Evolutionary conservation across 1,139 yeast species (phyloP).

Genomic region (Saccharomyces pastorianus): DNA sequence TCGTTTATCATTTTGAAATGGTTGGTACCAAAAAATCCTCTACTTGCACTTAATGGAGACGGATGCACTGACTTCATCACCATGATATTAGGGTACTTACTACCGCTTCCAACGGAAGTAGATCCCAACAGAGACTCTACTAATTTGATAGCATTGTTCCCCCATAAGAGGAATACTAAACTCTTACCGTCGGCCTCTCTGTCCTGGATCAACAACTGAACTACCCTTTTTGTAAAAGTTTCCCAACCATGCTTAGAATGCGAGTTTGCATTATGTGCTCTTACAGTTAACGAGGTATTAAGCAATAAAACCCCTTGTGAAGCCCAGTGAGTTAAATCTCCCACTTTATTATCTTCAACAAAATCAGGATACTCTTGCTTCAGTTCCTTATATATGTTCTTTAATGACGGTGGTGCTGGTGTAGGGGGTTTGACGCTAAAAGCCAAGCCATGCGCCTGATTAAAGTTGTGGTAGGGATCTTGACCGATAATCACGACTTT

Average conservation of each 20-base stretch:
- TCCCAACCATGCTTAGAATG: conserved; percentile 95
- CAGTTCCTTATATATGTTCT: conserved; percentile 78
- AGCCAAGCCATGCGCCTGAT: conserved; percentile 96
- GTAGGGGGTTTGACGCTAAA: conserved; percentile 83
- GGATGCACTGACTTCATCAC: conserved; percentile 83
- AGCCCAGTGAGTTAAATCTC: conserved; percentile 81
- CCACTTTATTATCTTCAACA: conserved; percentile 39
- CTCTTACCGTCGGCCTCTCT: conserved; percentile 38
- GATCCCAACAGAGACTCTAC: conserved; percentile 39
- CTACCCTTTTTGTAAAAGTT: conserved; percentile 66
- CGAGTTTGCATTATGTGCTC: conserved; percentile 88
- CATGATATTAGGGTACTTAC: conserved; percentile 35
- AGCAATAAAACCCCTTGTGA: conserved; percentile 78
- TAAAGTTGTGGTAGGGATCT: conserved; percentile 88
- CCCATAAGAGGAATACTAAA: conserved; percentile 87
- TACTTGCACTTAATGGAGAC: conserved; percentile 80
- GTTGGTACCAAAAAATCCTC: conserved; percentile 69
- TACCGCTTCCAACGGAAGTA: conserved; percentile 18
- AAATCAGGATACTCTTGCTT: conserved; percentile 56
- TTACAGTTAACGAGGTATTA: conserved; percentile 85
- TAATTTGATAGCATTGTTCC: conserved; percentile 79
- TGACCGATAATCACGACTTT: conserved; percentile 85
- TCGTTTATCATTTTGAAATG: conserved; percentile 68
- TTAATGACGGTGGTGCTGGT: conserved; percentile 80
- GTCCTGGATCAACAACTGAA: conserved; percentile 42